Evolutionary conservation across 2,329 filamentous ascomycete species (phyloP).

Genomic region (Teratosphaeria zuluensis): DNA sequence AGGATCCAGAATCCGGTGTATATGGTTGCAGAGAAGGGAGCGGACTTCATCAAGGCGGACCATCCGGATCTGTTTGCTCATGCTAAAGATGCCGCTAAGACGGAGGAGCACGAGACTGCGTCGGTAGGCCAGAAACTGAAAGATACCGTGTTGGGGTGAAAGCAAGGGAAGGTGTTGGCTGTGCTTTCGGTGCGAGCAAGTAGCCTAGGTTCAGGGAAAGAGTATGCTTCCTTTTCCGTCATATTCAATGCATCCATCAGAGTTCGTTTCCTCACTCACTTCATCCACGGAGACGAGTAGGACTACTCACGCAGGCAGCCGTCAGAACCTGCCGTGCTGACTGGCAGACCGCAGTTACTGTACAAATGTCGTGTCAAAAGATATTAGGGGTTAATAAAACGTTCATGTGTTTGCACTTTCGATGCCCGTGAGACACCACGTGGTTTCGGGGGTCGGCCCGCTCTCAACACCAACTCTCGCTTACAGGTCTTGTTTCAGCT

Average conservation of each 20-base stretch:
- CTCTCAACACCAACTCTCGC: background rate
- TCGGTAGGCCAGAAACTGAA: background rate
- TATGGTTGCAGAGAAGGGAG: constrained; percentile 29
- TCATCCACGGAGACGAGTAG: too few species aligned
- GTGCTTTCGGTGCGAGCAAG: background rate
- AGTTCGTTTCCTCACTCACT: too few species aligned
- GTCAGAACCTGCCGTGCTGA: too few species aligned
- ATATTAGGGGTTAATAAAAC: too few species aligned
- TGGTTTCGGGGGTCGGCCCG: background rate
- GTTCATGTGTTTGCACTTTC: too few species aligned
- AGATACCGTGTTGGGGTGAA: background rate
- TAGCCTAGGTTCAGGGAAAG: too few species aligned
- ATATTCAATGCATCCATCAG: too few species aligned
- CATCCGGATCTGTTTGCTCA: constrained; percentile 5
- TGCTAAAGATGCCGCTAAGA: background rate
- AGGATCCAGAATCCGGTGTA: constrained; percentile 18
- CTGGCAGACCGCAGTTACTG: too few species aligned
- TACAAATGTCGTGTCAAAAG: too few species aligned
- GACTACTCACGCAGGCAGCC: too few species aligned
- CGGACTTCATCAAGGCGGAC: constrained; percentile 22
- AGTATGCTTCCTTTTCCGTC: too few species aligned
- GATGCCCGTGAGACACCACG: too few species aligned
- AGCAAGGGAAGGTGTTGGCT: background rate
- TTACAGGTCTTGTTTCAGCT: background rate
- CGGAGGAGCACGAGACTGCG: background rate